Conservation (phyloP, 306 rosid genomes). For the Acacia crassicarpa region DNA sequence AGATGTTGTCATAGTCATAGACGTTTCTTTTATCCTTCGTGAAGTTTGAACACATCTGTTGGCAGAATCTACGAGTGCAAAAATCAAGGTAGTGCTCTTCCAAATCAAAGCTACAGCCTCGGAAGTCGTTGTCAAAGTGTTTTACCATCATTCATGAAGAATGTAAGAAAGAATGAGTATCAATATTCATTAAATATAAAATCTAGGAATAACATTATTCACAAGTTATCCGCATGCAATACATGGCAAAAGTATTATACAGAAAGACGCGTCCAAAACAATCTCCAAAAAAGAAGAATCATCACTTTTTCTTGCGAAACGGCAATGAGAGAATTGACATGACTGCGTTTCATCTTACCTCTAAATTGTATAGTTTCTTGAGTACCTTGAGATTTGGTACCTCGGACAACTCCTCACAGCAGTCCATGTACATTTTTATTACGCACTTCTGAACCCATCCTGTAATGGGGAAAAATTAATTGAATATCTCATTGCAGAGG, state of each 20-base stretch:
- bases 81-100: not conserved
- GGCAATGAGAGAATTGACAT: slow-evolving; percentile 1
- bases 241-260: not conserved
- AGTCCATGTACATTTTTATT: slow-evolving; percentile 68
- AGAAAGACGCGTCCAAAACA: not conserved
- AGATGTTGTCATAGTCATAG: not conserved
- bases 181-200: not conserved
- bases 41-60: not conserved
- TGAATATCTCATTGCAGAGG: slow-evolving; percentile 12
- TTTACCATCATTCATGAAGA: not conserved
- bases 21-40: not conserved
- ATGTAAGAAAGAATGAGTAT: not conserved
- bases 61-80: not conserved
- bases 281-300: slow-evolving; percentile 16
- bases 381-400: slow-evolving; percentile 74
- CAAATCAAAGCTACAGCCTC: not conserved
- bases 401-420: slow-evolving; percentile 77
- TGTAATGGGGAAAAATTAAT: slow-evolving; percentile 31
- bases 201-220: not conserved
- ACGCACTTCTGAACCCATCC: slow-evolving; percentile 88
- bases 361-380: slow-evolving; percentile 83
- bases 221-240: not conserved
- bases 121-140: not conserved
- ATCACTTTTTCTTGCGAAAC: not conserved
- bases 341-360: slow-evolving; percentile 51